Conservation (phyloP, 768 basidiomycete species). For the Kwoniella bestiolae region DNA sequence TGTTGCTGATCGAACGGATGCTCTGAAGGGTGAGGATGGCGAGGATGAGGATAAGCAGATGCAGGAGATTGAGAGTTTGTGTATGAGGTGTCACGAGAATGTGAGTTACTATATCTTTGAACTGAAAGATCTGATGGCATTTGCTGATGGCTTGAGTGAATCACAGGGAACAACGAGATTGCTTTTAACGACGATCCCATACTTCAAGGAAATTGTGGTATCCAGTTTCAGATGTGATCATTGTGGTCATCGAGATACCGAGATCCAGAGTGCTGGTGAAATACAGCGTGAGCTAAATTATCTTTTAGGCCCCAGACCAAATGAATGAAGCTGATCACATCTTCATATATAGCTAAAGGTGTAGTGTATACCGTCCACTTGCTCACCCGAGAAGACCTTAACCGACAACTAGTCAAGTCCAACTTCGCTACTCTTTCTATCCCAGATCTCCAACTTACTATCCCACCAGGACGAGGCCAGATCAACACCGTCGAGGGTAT, state of each 20-base stretch:
- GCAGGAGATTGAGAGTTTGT: slow-evolving; percentile 85
- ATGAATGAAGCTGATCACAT: neutral
- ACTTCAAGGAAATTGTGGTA: slow-evolving; percentile 90
- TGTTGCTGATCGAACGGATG: slow-evolving; percentile 64
- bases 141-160: no score
- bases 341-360: slow-evolving; percentile 70
- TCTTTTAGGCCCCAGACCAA: neutral
- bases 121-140: neutral
- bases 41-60: slow-evolving; percentile 67
- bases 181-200: slow-evolving; percentile 90
- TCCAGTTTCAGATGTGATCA: slow-evolving; percentile 97
- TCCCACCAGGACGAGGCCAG: slow-evolving; percentile 83
- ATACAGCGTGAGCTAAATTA: slow-evolving; percentile 70
- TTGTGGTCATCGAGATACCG: slow-evolving; percentile 87
- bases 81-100: slow-evolving; percentile 92
- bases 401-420: slow-evolving; percentile 93
- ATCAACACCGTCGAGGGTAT: slow-evolving; percentile 97
- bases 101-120: slow-evolving; percentile 61
- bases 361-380: slow-evolving; percentile 78
- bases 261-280: slow-evolving; percentile 84
- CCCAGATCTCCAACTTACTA: slow-evolving; percentile 86
- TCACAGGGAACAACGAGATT: slow-evolving; percentile 86
- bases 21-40: slow-evolving; percentile 52
- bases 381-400: slow-evolving; percentile 73
- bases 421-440: slow-evolving; percentile 77